Conservation (phyloP, 2,329 filamentous ascomycete genomes). For the Trichoderma sp. region DNA sequence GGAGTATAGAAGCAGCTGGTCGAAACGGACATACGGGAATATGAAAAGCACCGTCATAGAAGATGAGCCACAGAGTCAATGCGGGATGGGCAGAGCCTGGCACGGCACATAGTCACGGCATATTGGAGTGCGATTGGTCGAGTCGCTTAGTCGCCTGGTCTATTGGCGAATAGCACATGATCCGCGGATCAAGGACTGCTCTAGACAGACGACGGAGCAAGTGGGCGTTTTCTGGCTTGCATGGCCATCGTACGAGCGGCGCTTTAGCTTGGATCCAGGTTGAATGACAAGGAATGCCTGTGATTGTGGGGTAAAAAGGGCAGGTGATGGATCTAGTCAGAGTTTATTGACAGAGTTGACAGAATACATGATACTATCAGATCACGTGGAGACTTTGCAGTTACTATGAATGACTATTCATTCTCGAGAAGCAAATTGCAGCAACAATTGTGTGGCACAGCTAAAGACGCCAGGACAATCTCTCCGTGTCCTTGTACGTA, state of each 20-base stretch:
- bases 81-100: not conserved
- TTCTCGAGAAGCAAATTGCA: not conserved
- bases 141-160: not conserved
- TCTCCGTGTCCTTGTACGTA: not conserved
- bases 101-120: not conserved
- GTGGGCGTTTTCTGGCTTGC: constrained; percentile 6
- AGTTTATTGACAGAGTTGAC: not conserved
- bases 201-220: not conserved
- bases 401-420: not conserved
- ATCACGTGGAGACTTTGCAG: not conserved
- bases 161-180: not conserved
- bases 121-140: not conserved
- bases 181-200: not conserved
- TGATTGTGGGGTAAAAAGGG: not conserved
- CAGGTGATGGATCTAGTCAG: not conserved
- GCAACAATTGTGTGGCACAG: not conserved
- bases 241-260: constrained; percentile 10
- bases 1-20: not conserved
- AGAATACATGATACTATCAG: not conserved
- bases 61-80: not conserved
- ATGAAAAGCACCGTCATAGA: not conserved
- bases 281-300: not conserved
- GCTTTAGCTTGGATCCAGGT: not conserved
- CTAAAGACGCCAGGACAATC: not conserved
- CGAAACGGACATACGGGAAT: not conserved